Base-by-base conservation (phyloP, 2,329 filamentous ascomycete species). In the Pyrenophora tritici-repentis region DNA sequence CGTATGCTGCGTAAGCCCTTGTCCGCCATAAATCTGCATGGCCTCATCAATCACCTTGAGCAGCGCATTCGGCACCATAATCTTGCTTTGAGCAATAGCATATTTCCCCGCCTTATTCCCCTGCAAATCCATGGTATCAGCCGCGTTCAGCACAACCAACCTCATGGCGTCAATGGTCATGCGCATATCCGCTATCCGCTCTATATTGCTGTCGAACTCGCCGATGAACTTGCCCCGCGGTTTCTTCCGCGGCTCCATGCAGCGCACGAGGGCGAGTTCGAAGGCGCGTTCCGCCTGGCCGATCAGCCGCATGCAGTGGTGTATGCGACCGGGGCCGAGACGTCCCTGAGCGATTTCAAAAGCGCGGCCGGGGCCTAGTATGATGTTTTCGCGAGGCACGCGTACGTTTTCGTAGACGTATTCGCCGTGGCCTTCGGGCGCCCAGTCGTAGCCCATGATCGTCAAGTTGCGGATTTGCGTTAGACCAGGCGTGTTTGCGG, bases 341-440 rank as follows among this genome's bases (percentile, higher is more conserved):
- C 75, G 63, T 20, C 75, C 75, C 53, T 77, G 74, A 1, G 73
- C 73, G 26, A 77, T 76, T 56, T 77, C 75, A 49, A 77, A 77
- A 3, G 73, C 75, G 29, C 73, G 63, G 2, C 75, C 75, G 33
- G 73, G 71, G 6, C 74, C 75, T 3, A 77, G 62, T 38, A 76
- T 75, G 47, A 77, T 75, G 61, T 76, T 76, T 46, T 73, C 71
- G 20, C 63, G 56, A 2, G 75, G 73, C 3, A 77, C 66, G 13
- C 74, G 66, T 0, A 76, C 74, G 50, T 76, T 71, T 14, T 76
- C 66, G 58, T 75, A 77, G 10, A 75, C 51, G 58, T 75, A 75
- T 49, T 77, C 73, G 20, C 75, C 75, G 51, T 76, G 75, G 9
- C 75, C 75, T 48, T 76, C 73, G 6, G 75, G 75, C 1, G 75